Base-by-base conservation (phyloP, 106 monocot species). In the Dendrobium officinale region DNA sequence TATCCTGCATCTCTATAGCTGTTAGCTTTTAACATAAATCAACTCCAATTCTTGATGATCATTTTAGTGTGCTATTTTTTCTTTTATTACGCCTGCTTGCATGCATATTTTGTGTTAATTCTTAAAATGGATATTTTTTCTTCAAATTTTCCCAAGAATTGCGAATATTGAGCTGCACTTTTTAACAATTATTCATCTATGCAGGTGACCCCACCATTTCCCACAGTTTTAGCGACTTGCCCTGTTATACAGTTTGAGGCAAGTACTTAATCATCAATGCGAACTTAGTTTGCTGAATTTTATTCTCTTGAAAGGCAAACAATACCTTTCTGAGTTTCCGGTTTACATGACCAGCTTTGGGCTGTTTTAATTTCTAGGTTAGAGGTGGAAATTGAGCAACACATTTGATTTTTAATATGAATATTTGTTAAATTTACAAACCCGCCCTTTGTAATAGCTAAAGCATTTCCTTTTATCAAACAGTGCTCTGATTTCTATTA, bases 151-250 rank as follows among this genome's bases (percentile, higher is more conserved):
- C 37, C 16, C 29, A 70, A 29, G 3, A 70, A 33, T 22, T 70
- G 37, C 1, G 3, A 70, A 70, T 29, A 10, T 70, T 29, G 70
- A 44, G 18, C 70, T 31, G 33, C 42, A 20, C 5, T 7, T 51
- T 44, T 44, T 42, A 74, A 74, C 74, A 70, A 61, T 42, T 74
- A n/a, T 74, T 76, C 20, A 15, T 48, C 47, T 51, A 42, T 95
- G 87, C 88, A 99, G 98, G 95, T 90, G 55, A 99, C 98, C 67
- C 98, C 98, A 64, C 82, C 89, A 76, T 91, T 99, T 76, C 98
- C 98, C 49, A 85, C 91, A 59, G 86, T 95, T 76, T 84, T 99
- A 49, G 89, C 91, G 77, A 86, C 91, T 55, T 91, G 87, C 77
- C 98, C 98, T 43, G 81, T 95, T 43, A 87, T 99, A 67, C 91